Percentiles rank a stretch among this genome's conserved stretches.
These are phyloP conservation scores for Tolypocladium cylindrosporum DNA, from an alignment of 2,329 filamentous ascomycete species.

Conservation along the genomic window DNA sequence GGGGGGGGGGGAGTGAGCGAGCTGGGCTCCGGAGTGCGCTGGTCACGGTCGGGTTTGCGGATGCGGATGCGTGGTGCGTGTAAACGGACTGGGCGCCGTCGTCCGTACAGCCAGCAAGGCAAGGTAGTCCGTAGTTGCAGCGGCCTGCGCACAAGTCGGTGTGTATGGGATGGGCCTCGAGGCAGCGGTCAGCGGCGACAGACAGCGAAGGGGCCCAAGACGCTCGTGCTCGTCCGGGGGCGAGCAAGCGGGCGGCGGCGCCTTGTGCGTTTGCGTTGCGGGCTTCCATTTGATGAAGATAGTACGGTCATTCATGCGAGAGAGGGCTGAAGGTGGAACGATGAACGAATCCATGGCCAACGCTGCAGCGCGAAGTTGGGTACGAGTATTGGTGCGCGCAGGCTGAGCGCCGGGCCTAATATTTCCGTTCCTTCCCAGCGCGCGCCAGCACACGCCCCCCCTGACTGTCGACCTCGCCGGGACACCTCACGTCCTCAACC, in stretches of 20 bases:
- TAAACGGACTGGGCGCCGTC: not conserved
- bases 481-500: not conserved
- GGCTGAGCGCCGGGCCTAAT: not conserved
- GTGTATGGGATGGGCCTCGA: not conserved
- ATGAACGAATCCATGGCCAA: not conserved
- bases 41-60: not conserved
- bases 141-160: not conserved
- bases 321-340: not conserved
- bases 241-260: slow-evolving; percentile 1
- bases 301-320: not conserved
- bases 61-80: not conserved
- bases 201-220: not conserved
- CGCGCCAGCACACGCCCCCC: not conserved
- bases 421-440: not conserved
- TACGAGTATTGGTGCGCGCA: not conserved
- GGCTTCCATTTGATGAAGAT: not conserved
- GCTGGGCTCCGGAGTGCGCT: not conserved
- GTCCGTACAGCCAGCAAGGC: not conserved
- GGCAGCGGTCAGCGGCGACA: not conserved
- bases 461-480: not conserved
- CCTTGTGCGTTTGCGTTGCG: not conserved
- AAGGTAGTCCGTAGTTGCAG: not conserved
- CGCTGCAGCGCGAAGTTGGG: not conserved
- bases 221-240: slow-evolving; percentile 8
- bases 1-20: no score